Percentiles rank a stretch among this genome's conserved stretches.
Conservation (phyloP, 1,139 yeast species). For the Yamadazyma spencermartinsiae region DNA sequence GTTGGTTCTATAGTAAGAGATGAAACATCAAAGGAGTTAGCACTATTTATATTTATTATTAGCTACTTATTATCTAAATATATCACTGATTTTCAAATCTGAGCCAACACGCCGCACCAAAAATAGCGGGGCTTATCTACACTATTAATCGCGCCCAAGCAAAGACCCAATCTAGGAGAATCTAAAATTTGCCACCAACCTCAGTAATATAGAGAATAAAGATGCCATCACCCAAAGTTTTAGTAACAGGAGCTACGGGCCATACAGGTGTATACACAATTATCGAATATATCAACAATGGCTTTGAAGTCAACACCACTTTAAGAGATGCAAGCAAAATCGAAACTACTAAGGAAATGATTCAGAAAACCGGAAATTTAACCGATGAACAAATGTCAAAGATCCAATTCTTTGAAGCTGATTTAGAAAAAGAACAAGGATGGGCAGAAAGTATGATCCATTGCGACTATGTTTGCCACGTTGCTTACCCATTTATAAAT, state of each 20-base stretch:
- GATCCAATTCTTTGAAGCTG: conserved; percentile 15
- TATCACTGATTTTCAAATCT: too few relatives aligned
- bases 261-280: conserved; percentile 29
- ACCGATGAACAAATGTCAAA: conserved; percentile 8
- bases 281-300: conserved; percentile 9
- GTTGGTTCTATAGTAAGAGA: too few relatives aligned
- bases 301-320: conserved; percentile 12
- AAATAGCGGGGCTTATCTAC: too few relatives aligned
- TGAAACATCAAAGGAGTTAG: too few relatives aligned
- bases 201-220: too few relatives aligned
- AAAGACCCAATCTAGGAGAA: too few relatives aligned
- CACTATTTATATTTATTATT: too few relatives aligned
- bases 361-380: conserved; percentile 8
- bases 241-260: conserved; percentile 36
- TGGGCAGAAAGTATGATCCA: conserved; percentile 18
- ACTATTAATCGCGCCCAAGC: too few relatives aligned
- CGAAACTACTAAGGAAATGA: conserved; percentile 5
- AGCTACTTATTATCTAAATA: too few relatives aligned
- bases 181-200: too few relatives aligned
- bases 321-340: conserved; percentile 10
- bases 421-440: conserved; percentile 14
- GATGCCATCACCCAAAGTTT: conserved; percentile 8
- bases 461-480: conserved; percentile 16
- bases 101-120: too few relatives aligned
- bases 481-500: conserved; percentile 17